Base-by-base conservation (phyloP, 805 yeast species). In the Yamadazyma scolyti region DNA sequence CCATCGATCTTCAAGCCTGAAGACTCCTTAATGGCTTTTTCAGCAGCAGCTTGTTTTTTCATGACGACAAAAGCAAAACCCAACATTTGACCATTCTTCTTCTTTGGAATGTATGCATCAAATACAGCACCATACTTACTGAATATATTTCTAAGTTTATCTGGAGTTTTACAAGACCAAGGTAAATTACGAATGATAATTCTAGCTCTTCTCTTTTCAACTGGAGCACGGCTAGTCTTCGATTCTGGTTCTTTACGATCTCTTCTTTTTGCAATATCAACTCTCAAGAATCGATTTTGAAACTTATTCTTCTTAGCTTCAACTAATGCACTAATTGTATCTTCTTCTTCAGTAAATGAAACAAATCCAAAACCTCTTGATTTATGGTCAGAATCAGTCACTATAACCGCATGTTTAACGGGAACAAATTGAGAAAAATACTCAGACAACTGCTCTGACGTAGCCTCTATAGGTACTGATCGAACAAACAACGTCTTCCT, bases 311-410 rank as follows among this genome's bases (percentile, higher is more conserved):
- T 80, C 53, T 79, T 77, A 10, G 90, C 66, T 42, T 77, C 73
- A 13, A 69, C 75, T 40, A 89, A 64, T 0, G 97, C 97, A 27
- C 72, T 63, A 23, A 72, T 54, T 0, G 96, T 84, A 52, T 93
- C 98, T 28, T 87, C 95, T 41, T 85, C 88, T 28, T 73, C 59
- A 2, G 84, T 76, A 56, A 93, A 93, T 21, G 95, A 81, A 10
- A 88, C 98, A 57, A 93, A 93, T 3, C 98, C 98, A 59, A 89
- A 93, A 2, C 98, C 97, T 54, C 89, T 74, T 3, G 96, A 86
- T 26, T 81, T 71, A 33, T 83, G 75, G 20, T 81, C 77, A 8
- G 67, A 66, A 51, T 89, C 96, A 23, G 69, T 82, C 11, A 93
- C 97, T 24, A 93, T 74, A 26, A 88, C 89, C 2, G 97, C 95